Percentiles rank a stretch among this genome's conserved stretches.
Conservation (phyloP, 257 asterid genomes). For the Nicotiana undulata region DNA sequence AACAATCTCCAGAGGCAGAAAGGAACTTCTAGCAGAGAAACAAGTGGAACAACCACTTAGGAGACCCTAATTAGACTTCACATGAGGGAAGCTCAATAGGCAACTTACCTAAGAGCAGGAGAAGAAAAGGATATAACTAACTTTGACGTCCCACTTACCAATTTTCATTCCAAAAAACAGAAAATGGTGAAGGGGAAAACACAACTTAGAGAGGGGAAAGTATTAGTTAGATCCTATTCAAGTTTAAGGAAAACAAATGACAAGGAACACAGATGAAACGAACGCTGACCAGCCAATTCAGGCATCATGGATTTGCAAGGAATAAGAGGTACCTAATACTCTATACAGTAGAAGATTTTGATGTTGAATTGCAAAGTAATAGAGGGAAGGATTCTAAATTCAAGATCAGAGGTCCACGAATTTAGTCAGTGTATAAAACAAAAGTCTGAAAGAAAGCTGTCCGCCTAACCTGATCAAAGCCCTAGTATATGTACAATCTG, state of each 20-base stretch:
- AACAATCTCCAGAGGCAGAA: conserved; percentile 35
- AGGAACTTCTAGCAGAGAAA: conserved; percentile 14
- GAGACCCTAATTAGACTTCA: conserved; percentile 12
- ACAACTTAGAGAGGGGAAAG: conserved; percentile 16
- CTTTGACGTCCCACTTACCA: conserved; percentile 39
- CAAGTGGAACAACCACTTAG: conserved; percentile 1
- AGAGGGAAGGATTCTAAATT: neutral
- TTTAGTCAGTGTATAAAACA: neutral
- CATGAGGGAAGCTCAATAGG: conserved; percentile 18
- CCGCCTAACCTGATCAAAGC: conserved; percentile 1
- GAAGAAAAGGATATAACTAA: conserved; percentile 28
- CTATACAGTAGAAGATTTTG: neutral
- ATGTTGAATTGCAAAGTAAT: neutral
- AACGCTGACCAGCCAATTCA: conserved; percentile 13
- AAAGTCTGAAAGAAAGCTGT: neutral
- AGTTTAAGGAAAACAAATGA: neutral
- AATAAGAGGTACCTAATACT: conserved; percentile 1
- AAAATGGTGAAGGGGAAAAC: conserved; percentile 44
- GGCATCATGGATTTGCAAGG: conserved; percentile 1
- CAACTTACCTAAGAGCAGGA: neutral
- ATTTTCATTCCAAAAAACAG: conserved; percentile 59
- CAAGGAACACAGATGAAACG: neutral
- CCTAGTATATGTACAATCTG: conserved; percentile 6
- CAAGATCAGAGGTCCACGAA: neutral
- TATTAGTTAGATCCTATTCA: conserved; percentile 26